Evolutionary conservation across 2,329 filamentous ascomycete genomes (phyloP).

Genomic region (Raffaelea deltoideospora): DNA sequence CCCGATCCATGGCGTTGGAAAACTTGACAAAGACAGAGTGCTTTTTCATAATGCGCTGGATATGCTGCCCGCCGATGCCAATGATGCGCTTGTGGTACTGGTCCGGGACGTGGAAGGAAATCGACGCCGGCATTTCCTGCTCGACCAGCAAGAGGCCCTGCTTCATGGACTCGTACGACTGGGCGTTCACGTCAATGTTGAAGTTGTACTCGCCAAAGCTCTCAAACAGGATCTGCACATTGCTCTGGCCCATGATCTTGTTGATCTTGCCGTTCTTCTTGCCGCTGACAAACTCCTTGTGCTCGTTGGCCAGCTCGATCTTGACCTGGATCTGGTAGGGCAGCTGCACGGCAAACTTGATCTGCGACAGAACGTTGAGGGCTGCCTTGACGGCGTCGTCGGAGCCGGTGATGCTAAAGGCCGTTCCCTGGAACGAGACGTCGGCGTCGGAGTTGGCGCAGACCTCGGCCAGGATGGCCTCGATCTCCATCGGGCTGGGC

Average conservation of each 20-base stretch:
- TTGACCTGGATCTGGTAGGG: constrained; percentile 94
- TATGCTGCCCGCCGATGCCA: constrained; percentile 94
- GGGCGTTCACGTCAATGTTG: constrained; percentile 93
- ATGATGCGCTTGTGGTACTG: constrained; percentile 99
- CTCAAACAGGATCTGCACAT: constrained; percentile 97
- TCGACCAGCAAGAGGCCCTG: constrained; percentile 85
- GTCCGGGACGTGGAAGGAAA: constrained; percentile 97
- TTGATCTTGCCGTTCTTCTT: constrained; percentile 99
- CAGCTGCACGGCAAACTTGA: constrained; percentile 73
- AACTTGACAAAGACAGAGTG: constrained; percentile 99
- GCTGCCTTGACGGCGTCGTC: constrained; percentile 93
- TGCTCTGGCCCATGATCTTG: constrained; percentile 99
- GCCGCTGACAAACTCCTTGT: constrained; percentile 98
- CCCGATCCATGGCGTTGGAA: constrained; percentile 96
- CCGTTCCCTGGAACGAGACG: constrained; percentile 83
- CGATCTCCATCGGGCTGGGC: constrained; percentile 57
- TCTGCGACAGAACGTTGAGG: constrained; percentile 84
- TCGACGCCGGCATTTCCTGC: constrained; percentile 97
- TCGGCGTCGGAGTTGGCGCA: constrained; percentile 94
- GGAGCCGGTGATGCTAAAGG: constrained; percentile 86
- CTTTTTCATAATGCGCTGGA: constrained; percentile 99
- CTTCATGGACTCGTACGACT: constrained; percentile 86
- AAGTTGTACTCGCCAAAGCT: constrained; percentile 99
- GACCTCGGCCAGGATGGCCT: constrained; percentile 86
- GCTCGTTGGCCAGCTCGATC: constrained; percentile 96